Percentiles rank a stretch among this genome's conserved stretches.
phyloP scores from a whole-genome alignment of 2,329 filamentous ascomycete species.

The Paecilomyces dactylethromorphus region DNA sequence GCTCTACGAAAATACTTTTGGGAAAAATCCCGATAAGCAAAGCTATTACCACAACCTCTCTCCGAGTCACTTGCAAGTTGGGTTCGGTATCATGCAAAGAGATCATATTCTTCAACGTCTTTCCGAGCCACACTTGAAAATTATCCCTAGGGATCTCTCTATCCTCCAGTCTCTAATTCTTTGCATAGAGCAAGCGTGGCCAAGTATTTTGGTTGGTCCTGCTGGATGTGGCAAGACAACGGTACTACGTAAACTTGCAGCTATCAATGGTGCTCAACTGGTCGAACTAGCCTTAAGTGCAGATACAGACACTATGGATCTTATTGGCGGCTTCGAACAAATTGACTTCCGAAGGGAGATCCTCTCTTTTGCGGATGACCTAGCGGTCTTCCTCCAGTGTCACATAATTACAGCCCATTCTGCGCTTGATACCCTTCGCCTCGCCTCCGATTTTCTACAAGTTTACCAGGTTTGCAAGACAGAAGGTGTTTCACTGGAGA shows the following conservation, averaged over 20 bases:
- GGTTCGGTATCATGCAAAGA: conserved; percentile 64
- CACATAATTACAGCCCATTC: conserved; percentile 25
- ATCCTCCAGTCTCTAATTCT: conserved; percentile 82
- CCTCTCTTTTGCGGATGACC: conserved; percentile 51
- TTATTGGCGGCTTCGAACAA: conserved; percentile 95
- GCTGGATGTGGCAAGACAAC: conserved; percentile 83
- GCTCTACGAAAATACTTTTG: conserved; percentile 63
- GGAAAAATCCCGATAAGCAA: conserved; percentile 37
- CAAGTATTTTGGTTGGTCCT: conserved; percentile 78
- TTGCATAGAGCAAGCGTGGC: conserved; percentile 78
- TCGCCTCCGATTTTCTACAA: conserved; percentile 20
- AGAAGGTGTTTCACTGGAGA: conserved; percentile 21
- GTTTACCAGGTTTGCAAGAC: conserved; percentile 25
- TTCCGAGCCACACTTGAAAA: conserved; percentile 23
- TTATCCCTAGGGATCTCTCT: conserved; percentile 45
- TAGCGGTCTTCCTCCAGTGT: conserved; percentile 48
- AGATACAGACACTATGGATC: conserved; percentile 93
- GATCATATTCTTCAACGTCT: conserved; percentile 39
- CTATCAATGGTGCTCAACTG: conserved; percentile 66
- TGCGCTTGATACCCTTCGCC: conserved; percentile 12
- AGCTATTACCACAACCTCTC: conserved; percentile 69
- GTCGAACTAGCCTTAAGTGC: conserved; percentile 85
- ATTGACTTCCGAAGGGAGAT: conserved; percentile 72
- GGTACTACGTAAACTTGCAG: conserved; percentile 73
- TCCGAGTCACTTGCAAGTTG: conserved; percentile 64